Evolutionary conservation across 176 grass and related monocot genomes (phyloP), one percentile per base, ranked within the genome.

Genomic region (Tillandsia leiboldiana): DNA sequence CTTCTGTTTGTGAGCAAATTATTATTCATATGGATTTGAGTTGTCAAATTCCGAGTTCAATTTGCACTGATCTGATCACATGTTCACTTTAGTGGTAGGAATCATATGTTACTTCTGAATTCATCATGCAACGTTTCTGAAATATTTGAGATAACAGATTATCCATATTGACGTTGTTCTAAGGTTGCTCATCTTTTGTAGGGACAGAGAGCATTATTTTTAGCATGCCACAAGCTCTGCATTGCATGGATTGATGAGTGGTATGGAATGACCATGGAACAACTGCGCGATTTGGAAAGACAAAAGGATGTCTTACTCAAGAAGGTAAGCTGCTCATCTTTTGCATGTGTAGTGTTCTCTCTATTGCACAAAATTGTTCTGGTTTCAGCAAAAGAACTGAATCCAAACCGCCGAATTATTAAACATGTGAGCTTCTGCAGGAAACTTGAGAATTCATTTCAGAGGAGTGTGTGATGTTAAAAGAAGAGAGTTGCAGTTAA

Each of bases 211-310:
- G 82, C 94, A 51, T 76, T 97, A 59, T 85, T 97, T 72, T 70
- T 85, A 72, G 79, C 85, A 64, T 90, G 84, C 57, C 83, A 97
- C 79, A 80, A 82, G 77, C 73, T 97, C 75, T 92, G 89, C 79
- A 90, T 97, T 80, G 76, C 79, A 66, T 97, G 86, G 89, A 92
- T 92, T 67, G 93, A 97, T 81, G 86, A 97, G 42, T 97, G 93
- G 89, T 77, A 78, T 72, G 89, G 89, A 64, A 92, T 97, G 89
- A 85, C 81, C 3, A n/a, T 70, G 75, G 82, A 83, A 66, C 86
- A 90, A 64, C 85, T 97, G 65, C 51, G 68, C 23, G 79, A 92
- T 54, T 87, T 87, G 89, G 86, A 97, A 73, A 77, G 74, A 77
- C 76, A 97, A 73, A 97, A 81, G 6, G 79, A 92, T 54, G 56